These are phyloP conservation scores for Diplodia seriata DNA, from an alignment of 2,329 filamentous ascomycete genomes.

Conservation along the genomic window DNA sequence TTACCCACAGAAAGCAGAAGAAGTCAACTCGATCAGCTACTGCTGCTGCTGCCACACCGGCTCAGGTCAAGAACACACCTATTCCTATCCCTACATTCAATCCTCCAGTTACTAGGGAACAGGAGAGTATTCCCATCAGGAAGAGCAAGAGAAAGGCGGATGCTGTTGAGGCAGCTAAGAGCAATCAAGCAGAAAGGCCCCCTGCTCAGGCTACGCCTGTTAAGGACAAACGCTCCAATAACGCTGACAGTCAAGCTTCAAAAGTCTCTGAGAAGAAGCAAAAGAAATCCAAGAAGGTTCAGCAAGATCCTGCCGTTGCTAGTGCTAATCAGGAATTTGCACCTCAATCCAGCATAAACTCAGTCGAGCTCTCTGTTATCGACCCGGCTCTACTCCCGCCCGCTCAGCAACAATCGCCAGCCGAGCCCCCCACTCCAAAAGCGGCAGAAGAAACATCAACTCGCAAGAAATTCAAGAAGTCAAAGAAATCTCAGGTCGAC, in stretches of 20 bases:
- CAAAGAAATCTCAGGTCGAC: neutral
- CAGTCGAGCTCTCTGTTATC: slow-evolving; percentile 22
- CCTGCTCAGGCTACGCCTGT: neutral
- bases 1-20: slow-evolving; percentile 27
- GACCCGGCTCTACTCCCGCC: slow-evolving; percentile 18
- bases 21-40: slow-evolving; percentile 14
- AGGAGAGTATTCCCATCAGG: neutral
- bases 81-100: slow-evolving; percentile 19
- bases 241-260: neutral
- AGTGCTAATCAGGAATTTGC: neutral
- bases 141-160: slow-evolving; percentile 28
- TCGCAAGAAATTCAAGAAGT: slow-evolving; percentile 28
- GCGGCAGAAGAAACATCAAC: neutral
- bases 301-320: neutral
- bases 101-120: neutral
- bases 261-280: slow-evolving; percentile 10
- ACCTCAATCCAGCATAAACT: neutral
- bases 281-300: slow-evolving; percentile 18
- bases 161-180: slow-evolving; percentile 7
- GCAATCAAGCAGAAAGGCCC: neutral
- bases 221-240: neutral
- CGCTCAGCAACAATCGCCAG: neutral
- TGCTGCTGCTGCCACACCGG: neutral
- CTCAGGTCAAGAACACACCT: slow-evolving; percentile 20
- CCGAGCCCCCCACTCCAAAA: neutral